Evolutionary conservation across 2,329 filamentous ascomycete genomes (phyloP).

Genomic region (Botrytis paeoniae): DNA sequence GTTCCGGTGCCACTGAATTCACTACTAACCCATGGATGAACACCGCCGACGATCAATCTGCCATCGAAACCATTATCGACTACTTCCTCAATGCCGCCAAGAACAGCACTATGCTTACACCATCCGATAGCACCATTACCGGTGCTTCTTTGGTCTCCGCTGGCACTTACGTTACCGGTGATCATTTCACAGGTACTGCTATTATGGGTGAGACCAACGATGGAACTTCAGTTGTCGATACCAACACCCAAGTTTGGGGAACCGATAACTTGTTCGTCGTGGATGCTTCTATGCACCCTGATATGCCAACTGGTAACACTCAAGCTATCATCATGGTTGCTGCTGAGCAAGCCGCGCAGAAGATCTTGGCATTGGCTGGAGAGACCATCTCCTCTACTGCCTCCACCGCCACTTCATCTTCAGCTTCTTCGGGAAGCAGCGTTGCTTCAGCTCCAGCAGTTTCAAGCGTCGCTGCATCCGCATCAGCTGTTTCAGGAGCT

Average conservation of each 20-base stretch:
- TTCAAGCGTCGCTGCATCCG: neutral
- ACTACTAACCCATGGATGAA: conserved; percentile 47
- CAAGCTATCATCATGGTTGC: conserved; percentile 61
- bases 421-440: neutral
- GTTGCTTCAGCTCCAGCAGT: neutral
- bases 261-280: conserved; percentile 67
- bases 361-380: conserved; percentile 45
- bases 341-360: conserved; percentile 59
- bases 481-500: neutral
- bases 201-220: conserved; percentile 50
- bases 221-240: conserved; percentile 58
- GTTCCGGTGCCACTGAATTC: conserved; percentile 44
- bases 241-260: conserved; percentile 61
- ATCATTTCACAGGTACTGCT: conserved; percentile 25
- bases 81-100: conserved; percentile 50
- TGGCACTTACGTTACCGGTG: neutral
- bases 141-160: neutral
- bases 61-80: conserved; percentile 51
- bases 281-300: conserved; percentile 65
- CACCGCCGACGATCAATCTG: conserved; percentile 56
- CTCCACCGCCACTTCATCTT: neutral
- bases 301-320: conserved; percentile 65
- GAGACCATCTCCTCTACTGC: neutral
- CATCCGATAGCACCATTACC: conserved; percentile 16
- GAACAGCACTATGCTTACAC: conserved; percentile 50